Conservation (phyloP, 2,329 filamentous ascomycete genomes). For the Tolypocladium capitatum region DNA sequence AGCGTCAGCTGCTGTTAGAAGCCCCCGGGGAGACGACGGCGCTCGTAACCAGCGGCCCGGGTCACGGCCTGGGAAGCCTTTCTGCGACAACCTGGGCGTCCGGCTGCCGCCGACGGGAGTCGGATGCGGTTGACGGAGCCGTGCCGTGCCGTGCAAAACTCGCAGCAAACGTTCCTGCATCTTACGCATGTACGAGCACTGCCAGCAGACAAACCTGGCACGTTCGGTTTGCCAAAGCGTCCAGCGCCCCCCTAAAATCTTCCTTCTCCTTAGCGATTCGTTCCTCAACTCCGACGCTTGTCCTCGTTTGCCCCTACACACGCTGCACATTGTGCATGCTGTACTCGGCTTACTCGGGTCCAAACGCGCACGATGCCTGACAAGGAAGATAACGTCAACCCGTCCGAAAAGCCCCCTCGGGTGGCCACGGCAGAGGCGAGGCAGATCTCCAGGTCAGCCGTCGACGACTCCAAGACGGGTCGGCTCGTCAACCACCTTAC, state of each 20-base stretch:
- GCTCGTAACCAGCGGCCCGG: neutral
- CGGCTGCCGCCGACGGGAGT: neutral
- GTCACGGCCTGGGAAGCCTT: neutral
- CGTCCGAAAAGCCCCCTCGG: neutral
- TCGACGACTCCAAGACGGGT: neutral
- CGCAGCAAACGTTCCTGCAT: neutral
- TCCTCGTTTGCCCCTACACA: neutral
- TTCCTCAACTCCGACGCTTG: neutral
- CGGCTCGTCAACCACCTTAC: slow-evolving; percentile 8
- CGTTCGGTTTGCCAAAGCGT: neutral
- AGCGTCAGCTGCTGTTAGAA: neutral
- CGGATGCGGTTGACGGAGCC: neutral
- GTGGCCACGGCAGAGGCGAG: neutral
- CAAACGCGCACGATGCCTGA: neutral
- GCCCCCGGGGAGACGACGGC: no score
- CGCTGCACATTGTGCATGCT: neutral
- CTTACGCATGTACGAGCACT: neutral
- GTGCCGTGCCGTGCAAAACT: neutral
- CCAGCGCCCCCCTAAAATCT: neutral
- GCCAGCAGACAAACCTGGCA: neutral
- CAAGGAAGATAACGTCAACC: neutral
- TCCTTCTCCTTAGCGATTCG: neutral
- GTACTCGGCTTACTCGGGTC: no score
- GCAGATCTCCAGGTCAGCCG: neutral
- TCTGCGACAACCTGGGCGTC: neutral